Base-by-base conservation (phyloP, 192 early-diverging fungal species). In the Gaertneriomyces semiglobifer region DNA sequence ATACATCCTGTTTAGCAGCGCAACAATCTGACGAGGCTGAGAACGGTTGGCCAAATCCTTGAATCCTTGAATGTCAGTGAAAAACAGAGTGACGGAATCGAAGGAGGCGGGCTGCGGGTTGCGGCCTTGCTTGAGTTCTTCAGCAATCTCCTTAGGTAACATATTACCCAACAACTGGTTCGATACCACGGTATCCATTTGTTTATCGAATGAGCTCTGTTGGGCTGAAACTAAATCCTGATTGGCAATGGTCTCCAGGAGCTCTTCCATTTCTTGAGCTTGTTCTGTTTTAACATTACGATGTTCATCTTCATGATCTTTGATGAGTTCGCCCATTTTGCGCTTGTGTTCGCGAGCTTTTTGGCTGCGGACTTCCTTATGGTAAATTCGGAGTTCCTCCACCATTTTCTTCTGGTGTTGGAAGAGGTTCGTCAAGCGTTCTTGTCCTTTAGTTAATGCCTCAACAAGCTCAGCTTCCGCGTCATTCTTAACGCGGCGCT, bases 21-120 rank as follows among this genome's bases (percentile, higher is more conserved):
- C 66, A 12, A 79, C 78, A 16, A 65, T 69, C 38, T 79, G 65
- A 14, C 74, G 69, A 20, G 78, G 74, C 7, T 51, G 11, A 7
- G 62, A 60, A 4, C 50, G 12, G 38, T 69, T 44, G 33, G 63
- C 57, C 47, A 79, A 63, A n/a, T 63, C 57, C 20, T 77, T 79
- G 69, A 79, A 79, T 3, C 78, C 78, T 56, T 53, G 39, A 38
- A 79, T 60, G 65, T 79, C 78, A 11, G 68, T 65, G 50, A 71
- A 79, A 53, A 79, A 74, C 9, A 79, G 59, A 2, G 75, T 60
- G 11, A 56, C 64, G n/a, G 39, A 51, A 16, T 77, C 71, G 62
- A 64, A 79, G 5, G 62, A 63, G 41, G 65, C 19, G 11, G 78
- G 78, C 25, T 38, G 47, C 2, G 74, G 65, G 16, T 56, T 47